Evolutionary conservation across 2,329 filamentous ascomycete genomes (phyloP).

Genomic region (Fusarium sp.): DNA sequence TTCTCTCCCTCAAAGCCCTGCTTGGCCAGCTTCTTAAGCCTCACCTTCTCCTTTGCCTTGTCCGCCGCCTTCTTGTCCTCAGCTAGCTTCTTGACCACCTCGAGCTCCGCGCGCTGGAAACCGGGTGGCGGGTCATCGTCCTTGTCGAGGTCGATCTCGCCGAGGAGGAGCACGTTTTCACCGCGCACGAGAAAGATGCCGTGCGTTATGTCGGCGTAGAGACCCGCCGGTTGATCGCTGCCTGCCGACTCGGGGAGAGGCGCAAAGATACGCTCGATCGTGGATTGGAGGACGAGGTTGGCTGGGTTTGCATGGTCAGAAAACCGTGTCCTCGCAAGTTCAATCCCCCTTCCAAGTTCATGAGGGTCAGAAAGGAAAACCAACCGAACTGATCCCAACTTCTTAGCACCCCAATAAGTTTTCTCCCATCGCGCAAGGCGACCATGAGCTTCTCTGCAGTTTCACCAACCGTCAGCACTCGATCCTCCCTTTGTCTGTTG

Average conservation of each 20-base stretch:
- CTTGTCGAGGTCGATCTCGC: constrained; percentile 96
- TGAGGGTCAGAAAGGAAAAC: constrained; percentile 40
- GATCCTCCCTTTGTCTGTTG: constrained; percentile 28
- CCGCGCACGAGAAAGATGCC: constrained; percentile 93
- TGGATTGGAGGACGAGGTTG: constrained; percentile 94
- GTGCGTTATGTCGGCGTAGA: constrained; percentile 87
- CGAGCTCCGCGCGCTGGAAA: constrained; percentile 73
- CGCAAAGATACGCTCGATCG: constrained; percentile 87
- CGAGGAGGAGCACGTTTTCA: constrained; percentile 95
- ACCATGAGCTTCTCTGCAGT: constrained; percentile 91
- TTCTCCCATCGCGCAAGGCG: constrained; percentile 90
- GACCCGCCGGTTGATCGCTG: constrained; percentile 52
- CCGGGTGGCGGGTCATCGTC: constrained; percentile 88
- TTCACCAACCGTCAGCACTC: constrained; percentile 40
- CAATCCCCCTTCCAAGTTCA: neutral
- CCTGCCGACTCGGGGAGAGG: constrained; percentile 57
- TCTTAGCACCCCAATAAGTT: constrained; percentile 90
- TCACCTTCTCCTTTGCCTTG: constrained; percentile 79
- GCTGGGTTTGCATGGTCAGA: constrained; percentile 63
- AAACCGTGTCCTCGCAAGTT: constrained; percentile 11
- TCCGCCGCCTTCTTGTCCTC: constrained; percentile 77
- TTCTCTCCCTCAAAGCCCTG: constrained; percentile 92
- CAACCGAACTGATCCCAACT: constrained; percentile 99
- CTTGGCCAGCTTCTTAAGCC: constrained; percentile 76
- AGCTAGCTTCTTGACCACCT: constrained; percentile 78